Percentiles rank a stretch among this genome's conserved stretches.
Evolutionary conservation across 169 alveolate species (phyloP).

Genomic region (Besnoitia besnoiti): DNA sequence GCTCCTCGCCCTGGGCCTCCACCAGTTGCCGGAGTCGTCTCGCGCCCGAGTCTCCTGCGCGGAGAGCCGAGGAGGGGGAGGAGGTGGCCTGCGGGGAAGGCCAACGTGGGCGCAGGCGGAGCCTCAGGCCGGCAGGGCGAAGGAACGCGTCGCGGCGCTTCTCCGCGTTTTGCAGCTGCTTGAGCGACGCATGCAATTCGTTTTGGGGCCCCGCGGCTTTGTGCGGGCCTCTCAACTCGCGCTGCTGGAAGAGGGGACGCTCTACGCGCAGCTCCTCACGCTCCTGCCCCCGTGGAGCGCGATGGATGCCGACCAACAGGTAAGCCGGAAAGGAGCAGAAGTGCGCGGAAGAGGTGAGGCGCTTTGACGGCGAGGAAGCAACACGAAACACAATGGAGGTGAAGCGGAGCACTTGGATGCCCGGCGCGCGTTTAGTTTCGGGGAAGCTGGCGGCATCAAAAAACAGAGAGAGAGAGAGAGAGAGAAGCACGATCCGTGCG

Average conservation of each 20-base stretch:
- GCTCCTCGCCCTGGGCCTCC: constrained; percentile 16
- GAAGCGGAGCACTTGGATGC: no score
- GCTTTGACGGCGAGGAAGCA: no score
- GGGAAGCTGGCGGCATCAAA: no score
- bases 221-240: not conserved
- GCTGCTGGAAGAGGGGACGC: constrained; percentile 16
- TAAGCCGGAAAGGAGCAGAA: no score
- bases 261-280: constrained; percentile 4
- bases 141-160: not conserved
- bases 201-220: constrained; percentile 4
- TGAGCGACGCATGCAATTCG: not conserved
- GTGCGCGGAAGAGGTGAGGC: no score
- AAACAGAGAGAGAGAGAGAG: no score
- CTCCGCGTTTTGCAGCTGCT: not conserved
- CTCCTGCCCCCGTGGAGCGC: constrained; percentile 24
- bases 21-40: not conserved
- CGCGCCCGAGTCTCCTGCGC: not conserved
- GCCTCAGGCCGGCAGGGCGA: not conserved
- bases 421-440: no score
- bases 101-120: not conserved
- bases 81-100: not conserved
- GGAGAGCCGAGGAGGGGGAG: not conserved
- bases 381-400: no score
- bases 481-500: no score
- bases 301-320: not conserved